Evolutionary conservation across 768 basidiomycete species (phyloP).

Genomic region (Rhodotorula kratochvilovae): DNA sequence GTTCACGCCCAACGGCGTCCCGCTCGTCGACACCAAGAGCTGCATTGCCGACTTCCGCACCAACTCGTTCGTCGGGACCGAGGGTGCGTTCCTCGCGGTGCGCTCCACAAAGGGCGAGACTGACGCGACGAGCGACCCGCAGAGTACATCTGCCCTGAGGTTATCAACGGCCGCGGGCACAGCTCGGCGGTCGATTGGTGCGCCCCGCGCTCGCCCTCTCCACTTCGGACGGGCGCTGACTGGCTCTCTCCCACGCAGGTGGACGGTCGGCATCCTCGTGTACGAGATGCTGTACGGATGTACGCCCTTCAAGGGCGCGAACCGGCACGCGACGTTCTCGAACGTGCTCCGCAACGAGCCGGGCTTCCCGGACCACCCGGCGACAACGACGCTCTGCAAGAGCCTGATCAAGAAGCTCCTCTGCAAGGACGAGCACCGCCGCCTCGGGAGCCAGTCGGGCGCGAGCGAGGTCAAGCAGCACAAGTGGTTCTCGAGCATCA

Average conservation of each 20-base stretch:
- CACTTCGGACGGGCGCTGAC: background rate
- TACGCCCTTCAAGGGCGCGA: constrained; percentile 95
- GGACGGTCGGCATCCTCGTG: constrained; percentile 93
- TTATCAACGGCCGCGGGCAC: constrained; percentile 92
- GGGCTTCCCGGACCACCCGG: constrained; percentile 75
- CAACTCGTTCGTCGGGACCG: constrained; percentile 96
- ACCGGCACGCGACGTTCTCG: constrained; percentile 90
- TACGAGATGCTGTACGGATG: constrained; percentile 95
- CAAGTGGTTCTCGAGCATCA: constrained; percentile 94
- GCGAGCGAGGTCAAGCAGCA: constrained; percentile 98
- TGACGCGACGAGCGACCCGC: constrained; percentile 22
- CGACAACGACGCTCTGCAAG: constrained; percentile 74
- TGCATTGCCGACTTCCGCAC: constrained; percentile 97
- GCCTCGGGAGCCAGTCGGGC: constrained; percentile 85
- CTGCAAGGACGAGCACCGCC: constrained; percentile 82
- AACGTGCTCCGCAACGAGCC: constrained; percentile 87
- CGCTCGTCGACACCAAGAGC: constrained; percentile 91
- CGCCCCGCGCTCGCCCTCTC: background rate
- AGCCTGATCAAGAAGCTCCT: constrained; percentile 79
- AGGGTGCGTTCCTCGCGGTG: constrained; percentile 59
- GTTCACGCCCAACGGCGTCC: constrained; percentile 83
- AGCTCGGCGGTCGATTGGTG: constrained; percentile 96
- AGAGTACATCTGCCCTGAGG: constrained; percentile 99
- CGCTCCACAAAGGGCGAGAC: background rate
- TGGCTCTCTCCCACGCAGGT: constrained; percentile 21